A percentile compares a stretch with the other conserved stretches of the same genome.
phyloP scores from a whole-genome alignment of 169 alveolate species.

The Eimeria sp. region DNA sequence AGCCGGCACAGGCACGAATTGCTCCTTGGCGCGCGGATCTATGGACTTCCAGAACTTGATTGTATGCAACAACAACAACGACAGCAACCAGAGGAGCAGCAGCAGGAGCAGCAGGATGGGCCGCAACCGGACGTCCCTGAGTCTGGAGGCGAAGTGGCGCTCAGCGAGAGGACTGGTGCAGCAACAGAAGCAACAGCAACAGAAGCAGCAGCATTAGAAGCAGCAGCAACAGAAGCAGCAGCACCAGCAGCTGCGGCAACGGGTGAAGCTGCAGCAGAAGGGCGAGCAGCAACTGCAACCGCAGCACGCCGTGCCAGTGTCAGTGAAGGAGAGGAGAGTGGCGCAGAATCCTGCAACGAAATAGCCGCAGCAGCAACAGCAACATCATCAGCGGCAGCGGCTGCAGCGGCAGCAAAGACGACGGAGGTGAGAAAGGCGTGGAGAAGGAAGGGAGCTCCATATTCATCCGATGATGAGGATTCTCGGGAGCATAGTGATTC shows the following conservation, averaged over 20 bases:
- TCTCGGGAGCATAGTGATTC: background rate
- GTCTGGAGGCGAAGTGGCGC: background rate
- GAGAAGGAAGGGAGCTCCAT: background rate
- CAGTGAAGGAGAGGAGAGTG: background rate
- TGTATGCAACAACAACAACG: conserved; percentile 6
- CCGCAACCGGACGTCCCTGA: background rate
- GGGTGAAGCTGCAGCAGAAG: too few relatives aligned
- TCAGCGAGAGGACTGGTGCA: background rate
- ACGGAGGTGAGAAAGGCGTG: background rate
- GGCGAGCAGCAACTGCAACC: background rate
- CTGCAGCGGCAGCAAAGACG: conserved; percentile 1
- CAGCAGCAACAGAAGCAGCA: too few relatives aligned
- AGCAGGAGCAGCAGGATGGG: background rate
- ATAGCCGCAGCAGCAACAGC: background rate
- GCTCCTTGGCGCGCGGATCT: background rate
- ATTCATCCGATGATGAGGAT: conserved; percentile 1
- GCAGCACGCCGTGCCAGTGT: background rate
- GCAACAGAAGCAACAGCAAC: too few relatives aligned
- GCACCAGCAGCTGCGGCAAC: too few relatives aligned
- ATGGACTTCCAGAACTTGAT: background rate
- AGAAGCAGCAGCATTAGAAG: too few relatives aligned
- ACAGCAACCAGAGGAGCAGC: background rate
- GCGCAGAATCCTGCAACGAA: background rate
- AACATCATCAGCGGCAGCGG: background rate
- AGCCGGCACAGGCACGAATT: background rate